These are phyloP conservation scores for Penicillium sclerotiorum DNA, from an alignment of 2,329 filamentous ascomycete species.

Conservation along the genomic window DNA sequence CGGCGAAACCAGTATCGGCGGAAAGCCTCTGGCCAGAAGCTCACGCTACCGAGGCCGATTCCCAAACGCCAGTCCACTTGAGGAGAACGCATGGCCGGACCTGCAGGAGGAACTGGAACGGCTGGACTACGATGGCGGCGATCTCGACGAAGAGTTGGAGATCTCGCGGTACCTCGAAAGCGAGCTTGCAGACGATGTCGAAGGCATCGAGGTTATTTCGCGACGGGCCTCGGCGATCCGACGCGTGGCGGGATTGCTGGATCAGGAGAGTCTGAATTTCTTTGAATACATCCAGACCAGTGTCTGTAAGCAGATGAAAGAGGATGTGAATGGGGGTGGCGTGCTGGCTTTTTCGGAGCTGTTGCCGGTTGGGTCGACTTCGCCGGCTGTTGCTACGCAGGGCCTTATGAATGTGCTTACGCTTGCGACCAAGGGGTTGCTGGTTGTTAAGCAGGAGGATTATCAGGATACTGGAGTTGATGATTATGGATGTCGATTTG, in stretches of 20 bases:
- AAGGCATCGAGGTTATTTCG: conserved; percentile 43
- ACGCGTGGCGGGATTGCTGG: conserved; percentile 50
- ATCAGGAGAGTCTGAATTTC: conserved; percentile 65
- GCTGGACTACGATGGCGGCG: not conserved
- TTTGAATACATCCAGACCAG: conserved; percentile 59
- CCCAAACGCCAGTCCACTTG: conserved; percentile 63
- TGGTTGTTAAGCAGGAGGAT: conserved; percentile 63
- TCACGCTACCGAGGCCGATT: conserved; percentile 54
- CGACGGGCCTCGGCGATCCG: conserved; percentile 5
- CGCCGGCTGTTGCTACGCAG: conserved; percentile 67
- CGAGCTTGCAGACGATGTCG: conserved; percentile 31
- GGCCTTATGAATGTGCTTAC: conserved; percentile 74
- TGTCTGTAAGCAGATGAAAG: conserved; percentile 30
- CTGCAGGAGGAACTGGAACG: conserved; percentile 31
- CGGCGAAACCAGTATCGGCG: no score
- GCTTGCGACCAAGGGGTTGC: conserved; percentile 66
- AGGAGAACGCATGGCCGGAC: conserved; percentile 51
- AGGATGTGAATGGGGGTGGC: not conserved
- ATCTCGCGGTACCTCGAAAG: conserved; percentile 37
- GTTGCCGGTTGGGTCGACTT: conserved; percentile 60
- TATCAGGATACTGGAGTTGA: conserved; percentile 39
- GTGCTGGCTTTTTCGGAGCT: conserved; percentile 68
- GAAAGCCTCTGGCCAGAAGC: no score
- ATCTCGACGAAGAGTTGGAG: conserved; percentile 25
- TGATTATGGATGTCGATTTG: conserved; percentile 22